These are phyloP conservation scores for Agaricus bisporus DNA, from an alignment of 768 basidiomycete genomes.

Conservation along the genomic window DNA sequence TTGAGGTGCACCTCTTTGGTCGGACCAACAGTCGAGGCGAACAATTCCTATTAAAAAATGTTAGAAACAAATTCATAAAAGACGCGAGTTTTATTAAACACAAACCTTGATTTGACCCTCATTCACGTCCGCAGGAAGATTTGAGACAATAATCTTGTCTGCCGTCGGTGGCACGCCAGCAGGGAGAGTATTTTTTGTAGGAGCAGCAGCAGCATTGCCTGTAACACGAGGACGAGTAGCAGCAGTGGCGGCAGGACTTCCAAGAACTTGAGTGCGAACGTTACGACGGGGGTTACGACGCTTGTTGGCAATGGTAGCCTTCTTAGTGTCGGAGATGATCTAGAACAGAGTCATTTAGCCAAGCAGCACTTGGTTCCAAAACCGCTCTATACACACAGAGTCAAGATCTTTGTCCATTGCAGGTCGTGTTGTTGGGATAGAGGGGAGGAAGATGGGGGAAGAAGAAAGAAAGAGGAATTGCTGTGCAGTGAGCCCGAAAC, in stretches of 20 bases:
- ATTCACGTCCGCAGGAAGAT: conserved; percentile 89
- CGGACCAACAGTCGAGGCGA: conserved; percentile 84
- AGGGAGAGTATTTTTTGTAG: conserved; percentile 35
- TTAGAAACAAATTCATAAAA: background rate
- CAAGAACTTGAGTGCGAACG: conserved; percentile 57
- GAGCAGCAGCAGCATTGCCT: conserved; percentile 30
- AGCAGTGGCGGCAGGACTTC: conserved; percentile 41
- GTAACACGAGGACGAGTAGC: conserved; percentile 37
- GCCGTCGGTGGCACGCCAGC: conserved; percentile 33
- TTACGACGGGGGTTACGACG: conserved; percentile 37
- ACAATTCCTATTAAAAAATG: conserved; percentile 67
- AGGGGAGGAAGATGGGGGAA: conserved; percentile 15
- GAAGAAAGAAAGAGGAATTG: conserved; percentile 20
- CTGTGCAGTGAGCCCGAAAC: conserved; percentile 27
- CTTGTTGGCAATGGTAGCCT: conserved; percentile 21
- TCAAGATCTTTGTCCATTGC: conserved; percentile 84
- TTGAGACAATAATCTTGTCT: conserved; percentile 94
- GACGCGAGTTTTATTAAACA: conserved; percentile 3
- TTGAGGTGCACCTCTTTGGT: conserved; percentile 79
- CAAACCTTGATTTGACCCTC: conserved; percentile 89
- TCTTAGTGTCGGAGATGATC: conserved; percentile 60
- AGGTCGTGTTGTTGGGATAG: conserved; percentile 15
- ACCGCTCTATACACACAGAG: conserved; percentile 44
- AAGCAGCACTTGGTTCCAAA: conserved; percentile 17
- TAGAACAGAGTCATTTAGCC: conserved; percentile 23